Base-by-base conservation (phyloP, 495 filamentous ascomycete genomes). In the Podospora sp. region DNA sequence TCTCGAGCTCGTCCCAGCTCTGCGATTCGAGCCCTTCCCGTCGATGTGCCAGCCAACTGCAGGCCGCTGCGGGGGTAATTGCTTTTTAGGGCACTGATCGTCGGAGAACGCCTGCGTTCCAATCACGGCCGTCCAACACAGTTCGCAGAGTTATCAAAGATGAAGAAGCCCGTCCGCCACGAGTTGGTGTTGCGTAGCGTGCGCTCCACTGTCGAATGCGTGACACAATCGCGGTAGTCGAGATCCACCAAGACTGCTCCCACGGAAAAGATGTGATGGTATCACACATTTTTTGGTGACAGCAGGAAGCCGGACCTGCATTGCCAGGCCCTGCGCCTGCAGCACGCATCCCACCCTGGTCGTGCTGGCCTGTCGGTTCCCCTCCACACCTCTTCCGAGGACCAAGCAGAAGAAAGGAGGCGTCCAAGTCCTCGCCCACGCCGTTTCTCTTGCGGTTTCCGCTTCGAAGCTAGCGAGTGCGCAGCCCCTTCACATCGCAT, bases 271-370 rank as follows among this genome's bases (percentile, higher is more conserved):
- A 16, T 65, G 63, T 57, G 62, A 40, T 65, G 62, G 14, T 24
- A 35, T 64, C 51, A 27, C 61, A 63, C 61, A 63, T 51, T 40
- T 26, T 51, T 40, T 26, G 63, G 63, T 65, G 63, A 57, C 63
- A 65, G 52, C 27, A 33, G 25, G 49, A 22, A 50, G 63, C 18
- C 60, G 60, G 49, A 67, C 68, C 68, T 70, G 65, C 68, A 70
- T 66, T 46, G 40, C 40, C 40, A 6, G 9, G 40, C 40, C 40
- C 64, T 66, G 65, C 68, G 26, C 59, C 60, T 67, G 68, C 64
- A 66, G 49, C 35, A 26, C 26, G 60, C 51, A 63, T 46, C 25
- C 52, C 14, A 16, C 60, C 60, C 60, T 25, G 35, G 60, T 50
- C 36, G 35, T 12, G 22, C 26, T 27, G 36, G 60, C 35, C 9